Evolutionary conservation across 768 basidiomycete species (phyloP), one percentile per base, ranked within the genome.

Genomic region (Crassisporium funariophilum): DNA sequence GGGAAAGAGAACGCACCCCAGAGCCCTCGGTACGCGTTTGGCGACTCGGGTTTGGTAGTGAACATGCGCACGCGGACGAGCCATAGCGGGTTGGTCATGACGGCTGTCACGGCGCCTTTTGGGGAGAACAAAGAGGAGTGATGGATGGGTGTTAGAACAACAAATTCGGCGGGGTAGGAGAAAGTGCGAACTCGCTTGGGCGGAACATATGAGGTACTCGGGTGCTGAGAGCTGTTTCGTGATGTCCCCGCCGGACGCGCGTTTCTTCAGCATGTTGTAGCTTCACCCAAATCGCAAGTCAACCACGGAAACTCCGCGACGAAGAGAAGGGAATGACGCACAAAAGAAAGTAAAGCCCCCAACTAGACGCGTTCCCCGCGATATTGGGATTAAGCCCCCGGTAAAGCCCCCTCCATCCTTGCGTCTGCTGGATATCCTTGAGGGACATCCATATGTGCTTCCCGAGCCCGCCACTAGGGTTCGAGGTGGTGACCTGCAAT

Each of bases 341-440:
- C 97, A 97, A 95, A 52, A 95, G 79, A 70, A 99, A 99, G 68
- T 99, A 99, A 19, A 98, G 69, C 0, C 97, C 97, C 97, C 97
- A 99, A 58, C 92, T 95, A 6, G 87, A 84, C 15, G 95, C 93
- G 54, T 98, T 98, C 10, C 95, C 97, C 0, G 91, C 90, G 49
- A 98, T 78, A 66, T 98, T 99, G 2, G 94, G 83, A 0, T 82
- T 79, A 23, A 98, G 73, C 12, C 97, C 97, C 44, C 95, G 79
- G 65, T 98, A 98, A 39, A 98, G 71, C 0, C 95, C 95, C 50
- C 68, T 76, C 81, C 83, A 88, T 4, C 97, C 95, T 47, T 89
- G 81, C 27, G 75, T 70, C 36, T 70, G 76, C 17, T 88, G 80
- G 29, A 98, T 93, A 45, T 84, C 82, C 34, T 74, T 74, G 41